phyloP scores from a whole-genome alignment of 2,329 filamentous ascomycete species.

The Claviceps lovelessii region DNA sequence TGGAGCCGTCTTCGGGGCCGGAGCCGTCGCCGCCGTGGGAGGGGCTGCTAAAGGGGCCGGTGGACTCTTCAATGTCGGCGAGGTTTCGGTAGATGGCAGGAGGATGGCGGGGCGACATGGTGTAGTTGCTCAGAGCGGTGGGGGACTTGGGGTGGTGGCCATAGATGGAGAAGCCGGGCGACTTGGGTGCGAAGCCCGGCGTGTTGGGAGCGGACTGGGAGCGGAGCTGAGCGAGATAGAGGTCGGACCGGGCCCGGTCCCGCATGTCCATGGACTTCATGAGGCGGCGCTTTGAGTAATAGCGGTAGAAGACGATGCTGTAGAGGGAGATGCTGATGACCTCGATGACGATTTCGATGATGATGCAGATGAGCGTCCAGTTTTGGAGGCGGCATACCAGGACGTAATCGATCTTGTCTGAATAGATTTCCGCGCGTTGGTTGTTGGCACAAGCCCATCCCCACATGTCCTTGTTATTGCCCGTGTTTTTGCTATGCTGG shows the following conservation, averaged over 20 bases:
- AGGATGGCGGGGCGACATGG: slow-evolving; percentile 47
- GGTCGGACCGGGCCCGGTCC: slow-evolving; percentile 83
- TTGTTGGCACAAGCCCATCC: slow-evolving; percentile 96
- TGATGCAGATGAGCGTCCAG: slow-evolving; percentile 90
- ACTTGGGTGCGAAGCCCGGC: slow-evolving; percentile 67
- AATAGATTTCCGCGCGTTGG: slow-evolving; percentile 60
- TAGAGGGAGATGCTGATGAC: slow-evolving; percentile 85
- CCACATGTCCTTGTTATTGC: slow-evolving; percentile 78
- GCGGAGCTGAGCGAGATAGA: slow-evolving; percentile 79
- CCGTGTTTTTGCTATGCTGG: slow-evolving; percentile 58
- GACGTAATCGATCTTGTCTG: slow-evolving; percentile 70
- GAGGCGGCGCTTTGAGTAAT: slow-evolving; percentile 90
- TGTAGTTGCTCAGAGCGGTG: slow-evolving; percentile 28
- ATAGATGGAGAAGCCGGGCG: slow-evolving; percentile 15
- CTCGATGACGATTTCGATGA: slow-evolving; percentile 92
- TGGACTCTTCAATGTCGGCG: slow-evolving; percentile 27
- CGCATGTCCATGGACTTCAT: slow-evolving; percentile 94
- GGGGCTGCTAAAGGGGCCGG: slow-evolving; percentile 30
- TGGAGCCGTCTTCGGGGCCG: slow-evolving; percentile 10
- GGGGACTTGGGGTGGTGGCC: slow-evolving; percentile 23
- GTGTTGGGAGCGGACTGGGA: slow-evolving; percentile 89
- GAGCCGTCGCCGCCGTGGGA: slow-evolving; percentile 20
- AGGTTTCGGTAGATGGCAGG: slow-evolving; percentile 40
- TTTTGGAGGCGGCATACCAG: slow-evolving; percentile 86
- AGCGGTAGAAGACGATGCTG: slow-evolving; percentile 89